A percentile compares a stretch with the other conserved stretches of the same genome.
Evolutionary conservation across 768 basidiomycete species (phyloP).

Genomic region (Cyclocybe aegerita): DNA sequence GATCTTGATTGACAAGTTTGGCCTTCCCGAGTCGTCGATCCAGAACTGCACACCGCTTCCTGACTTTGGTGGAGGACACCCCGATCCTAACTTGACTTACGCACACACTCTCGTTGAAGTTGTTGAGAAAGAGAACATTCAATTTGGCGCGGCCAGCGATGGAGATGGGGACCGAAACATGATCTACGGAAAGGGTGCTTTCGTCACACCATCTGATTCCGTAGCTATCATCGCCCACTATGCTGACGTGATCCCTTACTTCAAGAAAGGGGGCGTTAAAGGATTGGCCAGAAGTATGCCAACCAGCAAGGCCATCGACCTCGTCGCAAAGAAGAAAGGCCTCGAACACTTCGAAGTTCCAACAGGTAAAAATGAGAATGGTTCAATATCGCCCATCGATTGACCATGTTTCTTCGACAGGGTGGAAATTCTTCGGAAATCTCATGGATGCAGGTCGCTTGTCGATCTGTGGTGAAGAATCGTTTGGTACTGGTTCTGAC

Average conservation of each 20-base stretch:
- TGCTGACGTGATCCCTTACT: slow-evolving; percentile 91
- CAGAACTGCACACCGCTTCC: slow-evolving; percentile 92
- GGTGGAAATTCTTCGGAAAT: slow-evolving; percentile 99
- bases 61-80: slow-evolving; percentile 97
- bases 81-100: slow-evolving; percentile 98
- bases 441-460: slow-evolving; percentile 98
- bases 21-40: slow-evolving; percentile 73
- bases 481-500: slow-evolving; percentile 99
- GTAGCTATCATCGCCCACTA: slow-evolving; percentile 99
- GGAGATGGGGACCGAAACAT: slow-evolving; percentile 99
- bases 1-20: slow-evolving; percentile 82
- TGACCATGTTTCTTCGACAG: slow-evolving; percentile 35
- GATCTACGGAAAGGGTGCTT: slow-evolving; percentile 98
- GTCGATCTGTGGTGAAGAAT: slow-evolving; percentile 99
- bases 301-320: slow-evolving; percentile 94
- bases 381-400: background rate
- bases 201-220: slow-evolving; percentile 96
- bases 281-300: slow-evolving; percentile 98
- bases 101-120: slow-evolving; percentile 91
- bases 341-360: slow-evolving; percentile 95
- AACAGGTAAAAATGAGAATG: slow-evolving; percentile 58
- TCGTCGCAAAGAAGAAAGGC: slow-evolving; percentile 92
- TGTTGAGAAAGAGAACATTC: slow-evolving; percentile 83
- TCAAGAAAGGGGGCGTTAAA: slow-evolving; percentile 88
- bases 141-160: slow-evolving; percentile 95